Evolutionary conservation across 192 early-diverging fungal species (phyloP).

Genomic region (Mortierella claussenii): DNA sequence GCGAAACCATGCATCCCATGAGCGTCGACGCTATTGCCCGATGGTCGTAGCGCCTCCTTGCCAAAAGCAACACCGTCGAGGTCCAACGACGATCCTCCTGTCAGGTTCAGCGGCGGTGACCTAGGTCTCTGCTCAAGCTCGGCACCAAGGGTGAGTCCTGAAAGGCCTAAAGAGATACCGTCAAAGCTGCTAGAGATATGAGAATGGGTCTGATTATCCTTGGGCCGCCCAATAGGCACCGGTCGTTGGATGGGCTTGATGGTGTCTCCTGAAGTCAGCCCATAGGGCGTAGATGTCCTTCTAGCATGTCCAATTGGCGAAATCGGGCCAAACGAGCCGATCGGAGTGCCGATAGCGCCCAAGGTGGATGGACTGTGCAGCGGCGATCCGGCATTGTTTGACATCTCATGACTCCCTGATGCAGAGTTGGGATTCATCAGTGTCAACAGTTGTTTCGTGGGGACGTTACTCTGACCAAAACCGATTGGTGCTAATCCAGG

Average conservation of each 20-base stretch:
- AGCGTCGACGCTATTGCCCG: neutral
- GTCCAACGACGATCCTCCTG: slow-evolving; percentile 32
- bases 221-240: slow-evolving; percentile 55
- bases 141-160: slow-evolving; percentile 31
- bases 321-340: slow-evolving; percentile 47
- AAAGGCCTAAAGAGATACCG: slow-evolving; percentile 30
- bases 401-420: slow-evolving; percentile 25
- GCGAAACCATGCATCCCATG: slow-evolving; percentile 8
- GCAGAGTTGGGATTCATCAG: slow-evolving; percentile 31
- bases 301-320: slow-evolving; percentile 57
- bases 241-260: slow-evolving; percentile 57
- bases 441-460: slow-evolving; percentile 22
- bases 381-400: slow-evolving; percentile 31
- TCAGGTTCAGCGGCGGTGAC: slow-evolving; percentile 34
- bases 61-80: slow-evolving; percentile 27
- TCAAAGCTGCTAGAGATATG: slow-evolving; percentile 33
- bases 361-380: slow-evolving; percentile 39
- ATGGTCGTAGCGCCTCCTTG: slow-evolving; percentile 14
- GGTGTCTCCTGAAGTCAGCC: slow-evolving; percentile 17
- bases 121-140: slow-evolving; percentile 31
- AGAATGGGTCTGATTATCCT: slow-evolving; percentile 13
- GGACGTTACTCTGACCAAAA: slow-evolving; percentile 24
- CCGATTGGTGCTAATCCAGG: slow-evolving; percentile 40
- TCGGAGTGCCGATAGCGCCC: slow-evolving; percentile 42
- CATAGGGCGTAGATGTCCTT: slow-evolving; percentile 54